phyloP scores from a whole-genome alignment of 2,329 filamentous ascomycete species.

The Fusarium sp. region DNA sequence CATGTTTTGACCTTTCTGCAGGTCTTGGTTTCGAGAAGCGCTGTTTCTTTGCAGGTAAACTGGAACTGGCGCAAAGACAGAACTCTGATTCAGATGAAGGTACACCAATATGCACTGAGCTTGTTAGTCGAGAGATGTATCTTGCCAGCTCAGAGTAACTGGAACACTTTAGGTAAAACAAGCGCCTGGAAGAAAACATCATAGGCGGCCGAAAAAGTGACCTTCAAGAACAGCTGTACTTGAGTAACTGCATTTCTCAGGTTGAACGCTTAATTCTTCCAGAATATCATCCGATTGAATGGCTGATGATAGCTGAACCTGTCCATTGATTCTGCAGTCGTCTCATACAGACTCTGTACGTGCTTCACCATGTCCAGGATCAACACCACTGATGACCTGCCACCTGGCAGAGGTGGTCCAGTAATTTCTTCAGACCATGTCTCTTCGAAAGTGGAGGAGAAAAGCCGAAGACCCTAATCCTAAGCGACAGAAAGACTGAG shows the following conservation, averaged over 20 bases:
- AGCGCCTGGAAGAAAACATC: constrained; percentile 27
- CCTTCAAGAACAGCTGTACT: constrained; percentile 9
- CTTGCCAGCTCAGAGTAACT: constrained; percentile 6
- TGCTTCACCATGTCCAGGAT: constrained; percentile 1
- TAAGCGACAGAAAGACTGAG: background rate
- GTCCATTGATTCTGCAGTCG: background rate
- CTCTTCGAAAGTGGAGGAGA: background rate
- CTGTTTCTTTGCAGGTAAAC: constrained; percentile 10
- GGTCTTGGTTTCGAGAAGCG: constrained; percentile 42
- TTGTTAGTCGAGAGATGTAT: constrained; percentile 16
- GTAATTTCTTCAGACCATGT: constrained; percentile 30
- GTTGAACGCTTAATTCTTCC: background rate
- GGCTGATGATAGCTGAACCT: constrained; percentile 2
- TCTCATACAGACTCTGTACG: background rate
- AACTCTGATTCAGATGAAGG: background rate
- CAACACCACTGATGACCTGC: constrained; percentile 35
- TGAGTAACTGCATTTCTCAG: constrained; percentile 8
- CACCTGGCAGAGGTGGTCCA: constrained; percentile 36
- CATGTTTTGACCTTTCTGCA: constrained; percentile 24
- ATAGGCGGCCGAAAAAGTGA: constrained; percentile 20
- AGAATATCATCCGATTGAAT: background rate
- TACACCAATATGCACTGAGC: constrained; percentile 1
- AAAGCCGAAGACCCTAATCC: background rate
- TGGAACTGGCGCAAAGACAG: constrained; percentile 29
- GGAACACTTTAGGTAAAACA: constrained; percentile 29